Evolutionary conservation across 768 basidiomycete species (phyloP), one percentile per base, ranked within the genome.

Genomic region (Suillus decipiens): DNA sequence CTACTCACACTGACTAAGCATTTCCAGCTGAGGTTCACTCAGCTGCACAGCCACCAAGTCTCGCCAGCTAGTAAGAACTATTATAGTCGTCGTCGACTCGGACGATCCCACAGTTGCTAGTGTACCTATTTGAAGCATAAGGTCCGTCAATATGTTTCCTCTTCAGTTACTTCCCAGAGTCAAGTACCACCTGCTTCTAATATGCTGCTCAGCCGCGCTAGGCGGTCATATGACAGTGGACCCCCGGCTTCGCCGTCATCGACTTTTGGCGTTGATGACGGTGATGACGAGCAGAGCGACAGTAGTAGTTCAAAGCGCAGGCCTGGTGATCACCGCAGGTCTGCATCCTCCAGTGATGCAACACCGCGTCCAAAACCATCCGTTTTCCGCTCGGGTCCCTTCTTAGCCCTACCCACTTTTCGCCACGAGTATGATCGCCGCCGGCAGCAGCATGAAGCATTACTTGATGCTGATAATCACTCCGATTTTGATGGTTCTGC

Each of bases 301-400:
- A 34, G 22, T 47, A 59, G 58, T 43, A 31, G 57, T 56, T 61
- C 54, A 10, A 62, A 45, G 12, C 65, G 59, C 33, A 51, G 62
- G 60, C 63, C 64, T 57, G 59, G 64, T 48, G 64, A 68, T 61
- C 70, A 75, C 41, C 71, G 66, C 64, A 72, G 75, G 66, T 67
- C 70, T 53, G 73, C 69, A 65, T 83, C 81, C 48, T 85, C 82
- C 5, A 79, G 73, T 68, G 84, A 85, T 69, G 80, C 80, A 31
- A 82, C 82, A 1, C 82, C 82, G 28, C 81, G 82, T 62, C 81
- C 79, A 66, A 79, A 79, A 48, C 69, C 78, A 36, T 78, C 56
- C 50, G 53, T 68, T 50, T 66, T 67, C 61, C 66, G 28, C 61
- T 41, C 63, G 55, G 70, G 63, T 39, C 66, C 64, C 42, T 62